Evolutionary conservation across 148 eudicot species (phyloP).

Genomic region (Amaranthus cruentus): DNA sequence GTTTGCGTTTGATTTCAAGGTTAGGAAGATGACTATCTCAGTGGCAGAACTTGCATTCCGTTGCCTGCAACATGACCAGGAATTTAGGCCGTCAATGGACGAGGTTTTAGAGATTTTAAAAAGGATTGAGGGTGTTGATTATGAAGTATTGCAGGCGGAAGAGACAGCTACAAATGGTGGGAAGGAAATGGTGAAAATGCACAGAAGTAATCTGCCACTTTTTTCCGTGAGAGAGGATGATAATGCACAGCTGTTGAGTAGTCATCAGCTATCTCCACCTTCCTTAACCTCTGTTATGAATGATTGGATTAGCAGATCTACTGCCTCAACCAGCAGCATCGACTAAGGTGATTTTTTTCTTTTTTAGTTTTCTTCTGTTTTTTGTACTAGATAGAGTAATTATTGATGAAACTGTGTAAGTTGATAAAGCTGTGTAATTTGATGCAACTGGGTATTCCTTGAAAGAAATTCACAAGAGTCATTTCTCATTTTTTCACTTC

Average conservation of each 20-base stretch:
- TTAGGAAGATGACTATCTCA: conserved; percentile 14
- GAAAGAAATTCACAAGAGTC: no score
- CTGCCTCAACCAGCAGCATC: not conserved
- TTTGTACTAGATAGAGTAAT: no score
- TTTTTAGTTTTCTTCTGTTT: no score
- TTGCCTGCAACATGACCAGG: conserved; percentile 14
- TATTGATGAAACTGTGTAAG: no score
- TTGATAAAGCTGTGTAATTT: no score
- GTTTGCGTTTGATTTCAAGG: conserved; percentile 3
- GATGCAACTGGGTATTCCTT: no score
- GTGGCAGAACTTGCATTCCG: conserved; percentile 14
- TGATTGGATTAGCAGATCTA: conserved; percentile 15
- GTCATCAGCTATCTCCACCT: conserved; percentile 5
- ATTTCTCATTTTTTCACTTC: no score
- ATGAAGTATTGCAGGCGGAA: conserved; percentile 12
- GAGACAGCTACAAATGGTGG: not conserved
- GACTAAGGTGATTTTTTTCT: not conserved
- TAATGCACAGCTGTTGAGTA: not conserved
- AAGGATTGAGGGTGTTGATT: conserved; percentile 15
- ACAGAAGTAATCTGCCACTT: not conserved
- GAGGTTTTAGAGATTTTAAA: conserved; percentile 7
- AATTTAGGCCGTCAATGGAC: conserved; percentile 11
- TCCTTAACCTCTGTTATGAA: conserved; percentile 19
- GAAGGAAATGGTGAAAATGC: not conserved
- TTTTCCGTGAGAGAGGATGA: conserved; percentile 3